phyloP scores from a whole-genome alignment of 208 protist genomes.

The Crithidia brevicula region DNA sequence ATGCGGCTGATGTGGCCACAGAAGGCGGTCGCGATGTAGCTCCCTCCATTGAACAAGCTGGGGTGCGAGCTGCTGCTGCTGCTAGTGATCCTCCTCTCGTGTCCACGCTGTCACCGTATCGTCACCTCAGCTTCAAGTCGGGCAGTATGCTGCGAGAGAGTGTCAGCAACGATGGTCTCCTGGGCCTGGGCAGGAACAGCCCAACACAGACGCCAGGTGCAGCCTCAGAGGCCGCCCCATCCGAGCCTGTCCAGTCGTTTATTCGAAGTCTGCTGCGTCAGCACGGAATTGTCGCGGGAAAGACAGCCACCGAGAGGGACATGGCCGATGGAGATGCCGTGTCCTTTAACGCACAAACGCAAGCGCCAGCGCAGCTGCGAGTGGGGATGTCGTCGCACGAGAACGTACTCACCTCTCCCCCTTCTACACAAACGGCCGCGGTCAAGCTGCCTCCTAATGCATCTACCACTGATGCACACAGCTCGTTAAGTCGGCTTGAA shows the following conservation, averaged over 20 bases:
- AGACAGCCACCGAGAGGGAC: too few species aligned
- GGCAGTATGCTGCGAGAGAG: neutral
- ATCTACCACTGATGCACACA: too few species aligned
- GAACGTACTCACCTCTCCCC: too few species aligned
- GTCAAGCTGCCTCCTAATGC: too few species aligned
- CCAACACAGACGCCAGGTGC: neutral
- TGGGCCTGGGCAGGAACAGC: neutral
- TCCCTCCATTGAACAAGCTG: too few species aligned
- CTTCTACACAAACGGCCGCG: too few species aligned
- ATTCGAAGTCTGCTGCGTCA: slow-evolving; percentile 16
- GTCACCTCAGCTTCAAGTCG: slow-evolving; percentile 14
- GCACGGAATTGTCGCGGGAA: slow-evolving; percentile 13
- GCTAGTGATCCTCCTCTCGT: neutral
- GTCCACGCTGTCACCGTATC: slow-evolving; percentile 7
- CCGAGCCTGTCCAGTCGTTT: slow-evolving; percentile 14
- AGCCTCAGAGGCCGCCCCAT: neutral
- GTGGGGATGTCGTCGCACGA: too few species aligned
- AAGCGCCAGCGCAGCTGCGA: neutral
- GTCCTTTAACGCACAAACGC: too few species aligned
- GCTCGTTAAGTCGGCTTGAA: too few species aligned
- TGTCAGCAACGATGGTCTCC: neutral
- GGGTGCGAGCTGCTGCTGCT: neutral
- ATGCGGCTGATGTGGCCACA: too few species aligned
- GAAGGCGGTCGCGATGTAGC: neutral
- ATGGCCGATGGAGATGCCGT: too few species aligned